Evolutionary conservation across 164 flowering plant species (phyloP).

Genomic region (Nymphaea thermarum): DNA sequence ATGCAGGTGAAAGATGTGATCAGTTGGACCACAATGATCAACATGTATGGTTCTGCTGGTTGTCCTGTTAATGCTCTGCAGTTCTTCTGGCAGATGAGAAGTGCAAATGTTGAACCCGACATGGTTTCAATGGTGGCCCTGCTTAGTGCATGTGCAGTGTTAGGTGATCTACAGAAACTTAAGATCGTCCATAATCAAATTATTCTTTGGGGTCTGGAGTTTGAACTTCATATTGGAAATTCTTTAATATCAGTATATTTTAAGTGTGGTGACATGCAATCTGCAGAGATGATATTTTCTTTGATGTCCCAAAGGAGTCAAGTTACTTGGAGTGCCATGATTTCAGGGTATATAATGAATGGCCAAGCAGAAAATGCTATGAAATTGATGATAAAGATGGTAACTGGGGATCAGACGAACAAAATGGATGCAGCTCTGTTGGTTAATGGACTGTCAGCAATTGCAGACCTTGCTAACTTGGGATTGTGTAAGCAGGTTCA

Average conservation of each 20-base stretch:
- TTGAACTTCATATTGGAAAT: constrained; percentile 13
- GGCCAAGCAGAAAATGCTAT: constrained; percentile 22
- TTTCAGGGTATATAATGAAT: constrained; percentile 24
- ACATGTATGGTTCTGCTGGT: constrained; percentile 15
- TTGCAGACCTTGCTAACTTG: constrained; percentile 21
- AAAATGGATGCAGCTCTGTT: constrained; percentile 18
- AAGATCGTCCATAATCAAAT: constrained; percentile 23
- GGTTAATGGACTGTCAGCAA: constrained; percentile 15
- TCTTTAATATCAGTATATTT: constrained; percentile 26
- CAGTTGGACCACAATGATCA: constrained; percentile 30
- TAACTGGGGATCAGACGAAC: constrained; percentile 5
- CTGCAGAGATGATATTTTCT: constrained; percentile 21
- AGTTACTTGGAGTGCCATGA: constrained; percentile 29
- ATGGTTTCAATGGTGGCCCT: constrained; percentile 16
- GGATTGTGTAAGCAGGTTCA: constrained; percentile 30
- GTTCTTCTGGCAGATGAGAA: constrained; percentile 18
- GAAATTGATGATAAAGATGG: constrained; percentile 8
- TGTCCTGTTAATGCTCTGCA: constrained; percentile 16
- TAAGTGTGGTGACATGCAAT: constrained; percentile 21
- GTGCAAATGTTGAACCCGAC: constrained; percentile 11
- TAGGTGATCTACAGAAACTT: constrained; percentile 24
- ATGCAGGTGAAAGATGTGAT: constrained; percentile 27
- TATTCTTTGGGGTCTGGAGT: constrained; percentile 13
- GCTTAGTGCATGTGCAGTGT: constrained; percentile 18
- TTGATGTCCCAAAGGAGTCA: constrained; percentile 12